Evolutionary conservation across 1,284 basidiomycete species (phyloP).

Genomic region (Flammula alnicola): DNA sequence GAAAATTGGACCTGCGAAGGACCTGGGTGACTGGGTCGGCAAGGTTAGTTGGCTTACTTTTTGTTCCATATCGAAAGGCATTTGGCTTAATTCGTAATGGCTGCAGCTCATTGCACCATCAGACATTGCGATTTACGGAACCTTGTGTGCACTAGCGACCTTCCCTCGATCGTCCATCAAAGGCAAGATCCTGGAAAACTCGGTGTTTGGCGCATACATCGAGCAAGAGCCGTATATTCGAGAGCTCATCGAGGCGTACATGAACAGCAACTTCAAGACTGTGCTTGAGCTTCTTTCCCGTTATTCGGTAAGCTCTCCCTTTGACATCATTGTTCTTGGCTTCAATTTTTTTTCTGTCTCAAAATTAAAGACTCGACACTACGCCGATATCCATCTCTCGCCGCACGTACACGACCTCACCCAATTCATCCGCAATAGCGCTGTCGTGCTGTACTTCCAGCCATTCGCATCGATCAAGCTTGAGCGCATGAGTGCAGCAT

Average conservation of each 20-base stretch:
- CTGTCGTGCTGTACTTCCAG: conserved; percentile 83
- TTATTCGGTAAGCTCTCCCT: conserved; percentile 61
- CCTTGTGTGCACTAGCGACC: conserved; percentile 79
- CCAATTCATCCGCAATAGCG: conserved; percentile 68
- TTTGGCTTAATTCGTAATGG: background rate
- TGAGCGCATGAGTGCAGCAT: conserved; percentile 78
- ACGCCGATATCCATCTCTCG: conserved; percentile 76
- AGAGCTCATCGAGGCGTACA: conserved; percentile 83
- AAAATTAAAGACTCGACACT: conserved; percentile 64
- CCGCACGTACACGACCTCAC: conserved; percentile 65
- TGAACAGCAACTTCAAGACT: conserved; percentile 80
- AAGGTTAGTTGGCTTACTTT: conserved; percentile 47
- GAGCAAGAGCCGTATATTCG: conserved; percentile 86
- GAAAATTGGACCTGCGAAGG: conserved; percentile 65
- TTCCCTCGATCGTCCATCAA: conserved; percentile 74
- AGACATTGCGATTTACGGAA: conserved; percentile 85
- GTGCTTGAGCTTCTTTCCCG: conserved; percentile 75
- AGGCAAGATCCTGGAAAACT: conserved; percentile 68
- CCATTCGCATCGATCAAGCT: conserved; percentile 84
- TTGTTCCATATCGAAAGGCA: background rate
- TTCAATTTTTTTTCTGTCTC: conserved; percentile 2
- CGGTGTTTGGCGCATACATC: conserved; percentile 74
- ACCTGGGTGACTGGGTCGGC: conserved; percentile 72
- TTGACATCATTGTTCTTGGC: background rate
- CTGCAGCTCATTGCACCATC: conserved; percentile 72